Evolutionary conservation across 2,329 filamentous ascomycete genomes (phyloP).

Genomic region (Colletotrichum navitas): DNA sequence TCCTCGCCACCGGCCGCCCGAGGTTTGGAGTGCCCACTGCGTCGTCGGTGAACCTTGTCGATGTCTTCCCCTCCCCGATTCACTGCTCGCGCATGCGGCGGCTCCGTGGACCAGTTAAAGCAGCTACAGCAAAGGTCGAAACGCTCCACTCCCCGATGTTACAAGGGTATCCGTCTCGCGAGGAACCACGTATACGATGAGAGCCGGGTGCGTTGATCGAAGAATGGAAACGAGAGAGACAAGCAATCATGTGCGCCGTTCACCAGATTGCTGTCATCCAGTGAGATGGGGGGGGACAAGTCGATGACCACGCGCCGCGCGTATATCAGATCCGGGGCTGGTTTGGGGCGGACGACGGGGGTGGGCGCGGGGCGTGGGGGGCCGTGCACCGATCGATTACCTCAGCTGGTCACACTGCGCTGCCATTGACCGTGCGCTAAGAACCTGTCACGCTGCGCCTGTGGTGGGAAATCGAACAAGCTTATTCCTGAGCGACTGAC

Average conservation of each 20-base stretch:
- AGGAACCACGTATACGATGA: not conserved
- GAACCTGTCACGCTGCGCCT: not conserved
- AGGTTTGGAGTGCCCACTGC: slow-evolving; percentile 10
- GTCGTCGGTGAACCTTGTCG: slow-evolving; percentile 15
- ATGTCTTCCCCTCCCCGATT: slow-evolving; percentile 12
- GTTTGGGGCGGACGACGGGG: slow-evolving; percentile 11
- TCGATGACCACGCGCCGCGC: slow-evolving; percentile 38
- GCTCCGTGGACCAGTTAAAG: not conserved
- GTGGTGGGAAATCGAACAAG: not conserved
- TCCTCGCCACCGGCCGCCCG: slow-evolving; percentile 2
- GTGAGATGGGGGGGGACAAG: slow-evolving; percentile 24
- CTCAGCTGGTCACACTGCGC: slow-evolving; percentile 19
- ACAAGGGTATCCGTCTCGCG: not conserved
- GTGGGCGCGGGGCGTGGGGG: slow-evolving; percentile 17
- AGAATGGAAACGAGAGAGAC: slow-evolving; percentile 15
- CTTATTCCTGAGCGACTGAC: not conserved
- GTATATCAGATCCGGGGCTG: slow-evolving; percentile 27
- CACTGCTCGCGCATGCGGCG: slow-evolving; percentile 4
- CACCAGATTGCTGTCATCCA: slow-evolving; percentile 35
- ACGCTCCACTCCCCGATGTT: not conserved
- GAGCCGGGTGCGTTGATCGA: not conserved
- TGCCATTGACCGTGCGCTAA: not conserved
- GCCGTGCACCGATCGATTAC: slow-evolving; percentile 19
- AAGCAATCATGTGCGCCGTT: slow-evolving; percentile 38
- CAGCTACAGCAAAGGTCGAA: not conserved